Percentiles rank a stretch among this genome's conserved stretches.
Conservation (phyloP, 257 asterid genomes). For the Solanum ahanhuiri region DNA sequence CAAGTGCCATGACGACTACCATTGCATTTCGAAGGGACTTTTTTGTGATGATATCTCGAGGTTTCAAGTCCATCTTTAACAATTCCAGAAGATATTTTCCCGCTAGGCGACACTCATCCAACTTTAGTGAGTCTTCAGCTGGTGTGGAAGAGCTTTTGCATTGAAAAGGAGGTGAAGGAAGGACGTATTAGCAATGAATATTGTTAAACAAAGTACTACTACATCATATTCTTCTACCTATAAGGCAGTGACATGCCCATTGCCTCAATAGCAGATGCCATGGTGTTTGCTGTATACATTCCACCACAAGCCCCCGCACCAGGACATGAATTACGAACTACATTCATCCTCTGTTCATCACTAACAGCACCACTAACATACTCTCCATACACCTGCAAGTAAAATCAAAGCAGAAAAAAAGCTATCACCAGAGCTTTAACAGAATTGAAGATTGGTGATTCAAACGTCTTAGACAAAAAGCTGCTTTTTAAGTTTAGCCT, state of each 20-base stretch:
- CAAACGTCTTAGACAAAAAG: not conserved
- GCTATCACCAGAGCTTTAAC: not conserved
- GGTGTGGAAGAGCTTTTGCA: slow-evolving; percentile 84
- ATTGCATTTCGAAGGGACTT: slow-evolving; percentile 81
- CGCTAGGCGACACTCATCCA: slow-evolving; percentile 96
- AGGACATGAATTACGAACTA: slow-evolving; percentile 93
- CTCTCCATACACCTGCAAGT: slow-evolving; percentile 84
- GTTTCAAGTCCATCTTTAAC: slow-evolving; percentile 90
- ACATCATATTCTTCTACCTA: slow-evolving; percentile 42
- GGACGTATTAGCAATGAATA: not conserved
- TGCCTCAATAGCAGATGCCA: slow-evolving; percentile 98
- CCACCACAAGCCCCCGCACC: slow-evolving; percentile 99
- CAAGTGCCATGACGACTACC: slow-evolving; percentile 94
- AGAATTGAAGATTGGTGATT: not conserved
- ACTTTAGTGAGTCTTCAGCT: slow-evolving; percentile 90
- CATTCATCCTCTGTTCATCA: slow-evolving; percentile 74
- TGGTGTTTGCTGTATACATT: slow-evolving; percentile 97
- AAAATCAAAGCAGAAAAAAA: not conserved
- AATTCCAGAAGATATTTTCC: slow-evolving; percentile 82
- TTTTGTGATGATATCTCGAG: slow-evolving; percentile 82
- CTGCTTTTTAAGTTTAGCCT: not conserved
- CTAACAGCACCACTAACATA: slow-evolving; percentile 80
- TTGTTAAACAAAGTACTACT: not conserved
- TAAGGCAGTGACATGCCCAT: slow-evolving; percentile 98
- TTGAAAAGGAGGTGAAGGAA: slow-evolving; percentile 1